phyloP scores from a whole-genome alignment of 2,329 filamentous ascomycete genomes.

The Talaromyces sp. region DNA sequence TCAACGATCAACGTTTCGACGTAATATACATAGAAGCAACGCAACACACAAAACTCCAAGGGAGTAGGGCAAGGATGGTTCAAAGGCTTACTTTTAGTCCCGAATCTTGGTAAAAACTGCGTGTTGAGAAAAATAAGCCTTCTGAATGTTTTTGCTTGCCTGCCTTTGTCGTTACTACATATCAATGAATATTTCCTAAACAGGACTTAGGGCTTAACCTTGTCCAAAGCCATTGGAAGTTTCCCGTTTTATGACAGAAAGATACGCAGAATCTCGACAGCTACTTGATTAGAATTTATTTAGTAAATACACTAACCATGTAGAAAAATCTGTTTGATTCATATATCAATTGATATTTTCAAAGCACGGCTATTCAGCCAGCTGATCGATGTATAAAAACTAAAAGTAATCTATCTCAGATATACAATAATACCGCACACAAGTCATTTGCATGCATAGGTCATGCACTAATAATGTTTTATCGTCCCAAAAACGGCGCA shows the following conservation, averaged over 20 bases:
- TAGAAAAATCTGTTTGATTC: not conserved
- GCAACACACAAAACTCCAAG: too few relatives aligned
- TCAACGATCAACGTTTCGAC: too few relatives aligned
- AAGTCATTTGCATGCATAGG: not conserved
- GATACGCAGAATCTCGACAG: not conserved
- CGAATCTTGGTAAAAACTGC: not conserved
- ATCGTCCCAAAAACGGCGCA: not conserved
- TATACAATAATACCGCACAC: not conserved
- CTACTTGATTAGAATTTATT: not conserved
- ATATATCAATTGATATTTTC: not conserved
- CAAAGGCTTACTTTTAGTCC: too few relatives aligned
- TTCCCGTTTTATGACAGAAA: not conserved
- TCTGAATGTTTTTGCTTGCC: too few relatives aligned
- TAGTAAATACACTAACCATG: too few relatives aligned
- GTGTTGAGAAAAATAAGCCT: not conserved
- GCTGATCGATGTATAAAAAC: not conserved
- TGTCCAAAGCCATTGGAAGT: not conserved
- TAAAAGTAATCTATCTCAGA: not conserved
- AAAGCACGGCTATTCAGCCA: not conserved
- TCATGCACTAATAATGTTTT: not conserved
- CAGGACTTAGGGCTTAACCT: not conserved
- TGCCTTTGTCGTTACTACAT: not conserved
- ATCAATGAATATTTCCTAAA: not conserved
- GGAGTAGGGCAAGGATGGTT: too few relatives aligned
- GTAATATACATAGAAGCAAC: too few relatives aligned